Conservation (phyloP, 257 asterid species). For the Gardenia jasminoides region DNA sequence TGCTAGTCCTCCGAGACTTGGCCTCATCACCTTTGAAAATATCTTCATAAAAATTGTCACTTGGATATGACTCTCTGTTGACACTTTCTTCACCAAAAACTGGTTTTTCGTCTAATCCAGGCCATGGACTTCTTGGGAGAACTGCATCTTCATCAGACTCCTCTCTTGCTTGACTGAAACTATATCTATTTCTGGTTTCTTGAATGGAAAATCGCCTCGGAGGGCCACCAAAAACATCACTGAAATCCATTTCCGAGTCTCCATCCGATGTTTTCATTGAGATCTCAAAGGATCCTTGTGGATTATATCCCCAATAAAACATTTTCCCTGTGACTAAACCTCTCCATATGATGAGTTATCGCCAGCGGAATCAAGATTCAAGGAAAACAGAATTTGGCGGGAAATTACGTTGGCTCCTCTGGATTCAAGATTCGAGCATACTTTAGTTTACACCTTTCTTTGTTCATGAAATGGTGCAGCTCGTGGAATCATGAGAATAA, state of each 20-base stretch:
- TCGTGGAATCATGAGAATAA: constrained; percentile 3
- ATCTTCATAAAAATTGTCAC: constrained; percentile 68
- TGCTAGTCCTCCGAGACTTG: constrained; percentile 31
- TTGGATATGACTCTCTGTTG: constrained; percentile 38
- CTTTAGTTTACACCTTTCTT: neutral
- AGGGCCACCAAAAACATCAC: constrained; percentile 92
- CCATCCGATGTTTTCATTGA: constrained; percentile 18
- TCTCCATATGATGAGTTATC: constrained; percentile 40
- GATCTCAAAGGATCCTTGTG: constrained; percentile 19
- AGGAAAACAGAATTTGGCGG: constrained; percentile 37
- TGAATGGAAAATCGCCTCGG: constrained; percentile 78
- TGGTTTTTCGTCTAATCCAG: constrained; percentile 48
- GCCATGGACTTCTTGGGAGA: constrained; percentile 26
- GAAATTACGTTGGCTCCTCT: constrained; percentile 22
- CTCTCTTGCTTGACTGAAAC: constrained; percentile 41
- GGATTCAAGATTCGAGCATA: neutral
- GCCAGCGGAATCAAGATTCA: neutral
- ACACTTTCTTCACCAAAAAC: constrained; percentile 60
- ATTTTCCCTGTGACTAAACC: constrained; percentile 39
- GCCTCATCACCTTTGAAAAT: constrained; percentile 60
- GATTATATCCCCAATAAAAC: constrained; percentile 31
- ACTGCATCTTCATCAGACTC: constrained; percentile 41
- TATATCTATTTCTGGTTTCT: constrained; percentile 47
- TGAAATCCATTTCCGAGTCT: constrained; percentile 54
- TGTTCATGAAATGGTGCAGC: neutral